These are phyloP conservation scores for Nicotiana noctiflora DNA, from an alignment of 257 asterid genomes.

Conservation along the genomic window DNA sequence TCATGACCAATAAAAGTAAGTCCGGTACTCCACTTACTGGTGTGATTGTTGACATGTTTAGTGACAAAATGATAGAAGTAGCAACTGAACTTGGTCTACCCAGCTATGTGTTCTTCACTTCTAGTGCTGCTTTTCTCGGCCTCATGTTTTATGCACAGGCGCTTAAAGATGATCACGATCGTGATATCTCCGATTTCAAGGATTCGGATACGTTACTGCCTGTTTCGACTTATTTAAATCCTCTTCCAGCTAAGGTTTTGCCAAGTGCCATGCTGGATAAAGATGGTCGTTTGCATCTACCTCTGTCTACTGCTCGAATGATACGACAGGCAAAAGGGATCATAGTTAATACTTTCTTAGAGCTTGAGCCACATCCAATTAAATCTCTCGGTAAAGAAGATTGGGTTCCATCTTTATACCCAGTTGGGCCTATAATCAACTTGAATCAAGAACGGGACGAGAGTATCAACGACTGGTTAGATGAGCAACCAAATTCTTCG, in stretches of 20 bases:
- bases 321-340: conserved; percentile 24
- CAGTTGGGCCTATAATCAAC: conserved; percentile 38
- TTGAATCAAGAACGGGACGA: neutral
- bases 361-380: conserved; percentile 28
- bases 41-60: conserved; percentile 36
- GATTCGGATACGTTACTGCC: neutral
- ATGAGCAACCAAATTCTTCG: conserved; percentile 10
- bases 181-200: conserved; percentile 11
- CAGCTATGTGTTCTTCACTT: conserved; percentile 28
- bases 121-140: conserved; percentile 28
- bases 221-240: conserved; percentile 18
- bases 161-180: conserved; percentile 1
- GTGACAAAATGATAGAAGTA: conserved; percentile 25
- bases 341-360: conserved; percentile 40
- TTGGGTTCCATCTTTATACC: conserved; percentile 26
- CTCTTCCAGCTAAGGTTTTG: conserved; percentile 23
- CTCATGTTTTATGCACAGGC: conserved; percentile 5
- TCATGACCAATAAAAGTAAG: neutral
- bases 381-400: conserved; percentile 6
- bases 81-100: conserved; percentile 35
- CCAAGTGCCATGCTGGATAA: conserved; percentile 15
- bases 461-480: conserved; percentile 16
- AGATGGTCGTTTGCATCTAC: neutral
- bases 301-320: neutral
- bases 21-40: conserved; percentile 16